Conservation (phyloP, 176 grass and related monocot species). For the Zea mays region DNA sequence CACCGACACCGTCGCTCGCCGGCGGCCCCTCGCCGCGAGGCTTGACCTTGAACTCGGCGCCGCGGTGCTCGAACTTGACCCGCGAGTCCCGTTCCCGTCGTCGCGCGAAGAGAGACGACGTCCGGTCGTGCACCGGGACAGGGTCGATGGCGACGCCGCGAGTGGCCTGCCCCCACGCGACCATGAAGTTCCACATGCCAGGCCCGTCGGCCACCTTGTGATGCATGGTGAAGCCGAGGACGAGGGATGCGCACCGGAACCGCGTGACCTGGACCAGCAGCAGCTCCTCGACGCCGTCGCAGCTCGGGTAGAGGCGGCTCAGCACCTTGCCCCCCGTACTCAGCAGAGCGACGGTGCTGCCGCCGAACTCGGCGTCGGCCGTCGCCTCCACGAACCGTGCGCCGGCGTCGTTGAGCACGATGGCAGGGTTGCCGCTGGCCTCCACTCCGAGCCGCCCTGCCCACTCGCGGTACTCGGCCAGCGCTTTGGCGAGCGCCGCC, state of each 20-base stretch:
- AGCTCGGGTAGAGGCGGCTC: neutral
- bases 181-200: neutral
- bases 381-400: constrained; percentile 6
- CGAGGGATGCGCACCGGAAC: neutral
- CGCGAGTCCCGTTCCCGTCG: neutral
- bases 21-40: neutral
- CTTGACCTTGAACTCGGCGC: constrained; percentile 1
- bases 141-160: constrained; percentile 3
- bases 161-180: neutral
- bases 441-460: too few relatives aligned
- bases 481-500: too few relatives aligned
- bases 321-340: neutral
- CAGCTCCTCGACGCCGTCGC: constrained; percentile 23
- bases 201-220: constrained; percentile 6
- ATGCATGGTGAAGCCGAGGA: neutral
- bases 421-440: too few relatives aligned
- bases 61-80: constrained; percentile 20
- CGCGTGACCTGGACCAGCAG: constrained; percentile 25
- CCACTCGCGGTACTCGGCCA: too few relatives aligned
- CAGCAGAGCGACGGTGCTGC: too few relatives aligned
- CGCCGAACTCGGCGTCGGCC: neutral
- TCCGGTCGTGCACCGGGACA: neutral
- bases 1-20: too few relatives aligned
- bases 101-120: neutral
- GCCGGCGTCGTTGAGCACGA: constrained; percentile 21